These are phyloP conservation scores for Lanmaoa rubissima DNA, from an alignment of 768 basidiomycete genomes.

Conservation along the genomic window DNA sequence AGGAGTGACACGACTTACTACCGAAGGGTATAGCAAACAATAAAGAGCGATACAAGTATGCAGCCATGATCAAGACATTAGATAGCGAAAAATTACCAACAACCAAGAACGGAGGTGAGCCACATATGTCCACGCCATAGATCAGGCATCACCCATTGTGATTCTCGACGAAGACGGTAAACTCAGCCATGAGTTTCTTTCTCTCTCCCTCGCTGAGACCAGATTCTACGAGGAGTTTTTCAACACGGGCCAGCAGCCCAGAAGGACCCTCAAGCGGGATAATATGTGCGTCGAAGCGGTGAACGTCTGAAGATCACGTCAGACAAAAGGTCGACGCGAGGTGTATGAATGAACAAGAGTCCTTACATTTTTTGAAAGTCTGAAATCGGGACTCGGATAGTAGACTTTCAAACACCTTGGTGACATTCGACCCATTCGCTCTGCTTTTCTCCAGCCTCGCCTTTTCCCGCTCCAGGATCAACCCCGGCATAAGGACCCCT, in stretches of 20 bases:
- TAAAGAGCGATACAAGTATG: constrained; percentile 20
- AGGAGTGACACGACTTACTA: constrained; percentile 15
- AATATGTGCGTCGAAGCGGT: constrained; percentile 68
- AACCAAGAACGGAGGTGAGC: constrained; percentile 14
- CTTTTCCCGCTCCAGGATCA: constrained; percentile 30
- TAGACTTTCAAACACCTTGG: constrained; percentile 37
- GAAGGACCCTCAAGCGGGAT: constrained; percentile 75
- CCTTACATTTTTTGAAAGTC: constrained; percentile 62
- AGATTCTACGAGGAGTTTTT: constrained; percentile 53
- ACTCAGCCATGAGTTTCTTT: constrained; percentile 52
- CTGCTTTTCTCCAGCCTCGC: constrained; percentile 19
- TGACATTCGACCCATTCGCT: constrained; percentile 33
- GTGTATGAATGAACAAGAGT: constrained; percentile 11
- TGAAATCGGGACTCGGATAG: constrained; percentile 37
- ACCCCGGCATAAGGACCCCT: constrained; percentile 55
- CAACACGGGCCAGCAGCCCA: constrained; percentile 66
- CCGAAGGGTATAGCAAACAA: constrained; percentile 15
- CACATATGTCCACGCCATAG: background rate
- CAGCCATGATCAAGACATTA: constrained; percentile 13
- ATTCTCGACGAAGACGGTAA: constrained; percentile 53
- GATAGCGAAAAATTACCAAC: constrained; percentile 29
- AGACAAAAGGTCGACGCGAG: constrained; percentile 9
- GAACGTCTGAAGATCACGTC: constrained; percentile 50
- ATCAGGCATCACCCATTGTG: constrained; percentile 24
- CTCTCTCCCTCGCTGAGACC: constrained; percentile 49